These are phyloP conservation scores for Penicillium sp. DNA, from an alignment of 2,329 filamentous ascomycete species.

Conservation along the genomic window DNA sequence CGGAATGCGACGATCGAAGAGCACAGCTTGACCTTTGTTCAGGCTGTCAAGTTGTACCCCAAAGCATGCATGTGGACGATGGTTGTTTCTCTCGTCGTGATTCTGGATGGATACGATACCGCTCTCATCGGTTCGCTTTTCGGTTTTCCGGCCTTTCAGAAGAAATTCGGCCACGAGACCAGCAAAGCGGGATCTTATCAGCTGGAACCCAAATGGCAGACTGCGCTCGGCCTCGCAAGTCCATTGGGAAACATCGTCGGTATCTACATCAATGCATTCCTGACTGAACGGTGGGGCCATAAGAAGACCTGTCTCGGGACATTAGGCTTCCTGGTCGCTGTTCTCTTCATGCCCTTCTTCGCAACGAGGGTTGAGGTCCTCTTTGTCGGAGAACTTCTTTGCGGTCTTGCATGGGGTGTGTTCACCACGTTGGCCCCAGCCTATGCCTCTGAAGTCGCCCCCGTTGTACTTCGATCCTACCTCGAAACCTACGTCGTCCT, in stretches of 20 bases:
- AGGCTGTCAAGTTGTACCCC: slow-evolving; percentile 6
- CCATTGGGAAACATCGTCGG: slow-evolving; percentile 7
- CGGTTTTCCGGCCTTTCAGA: slow-evolving; percentile 1
- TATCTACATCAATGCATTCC: slow-evolving; percentile 4
- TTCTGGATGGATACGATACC: slow-evolving; percentile 11
- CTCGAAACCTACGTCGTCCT: slow-evolving; percentile 62
- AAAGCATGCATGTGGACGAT: slow-evolving; percentile 9
- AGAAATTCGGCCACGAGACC: slow-evolving; percentile 1
- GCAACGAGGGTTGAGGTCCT: slow-evolving; percentile 25
- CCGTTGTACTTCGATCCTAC: slow-evolving; percentile 57
- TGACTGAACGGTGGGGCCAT: slow-evolving; percentile 8
- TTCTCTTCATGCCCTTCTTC: slow-evolving; percentile 33
- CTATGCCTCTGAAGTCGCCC: slow-evolving; percentile 67
- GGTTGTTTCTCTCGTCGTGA: slow-evolving; percentile 6
- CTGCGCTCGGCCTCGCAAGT: slow-evolving; percentile 4
- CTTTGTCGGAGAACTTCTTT: slow-evolving; percentile 26
- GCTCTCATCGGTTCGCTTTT: slow-evolving; percentile 4
- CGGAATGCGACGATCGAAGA: slow-evolving; percentile 6
- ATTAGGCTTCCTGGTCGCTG: slow-evolving; percentile 1
- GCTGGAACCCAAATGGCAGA: slow-evolving; percentile 8
- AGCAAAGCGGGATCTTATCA: background rate
- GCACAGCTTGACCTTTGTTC: slow-evolving; percentile 2
- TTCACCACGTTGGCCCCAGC: slow-evolving; percentile 49
- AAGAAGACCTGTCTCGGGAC: slow-evolving; percentile 3
- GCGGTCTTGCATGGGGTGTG: slow-evolving; percentile 24